Evolutionary conservation across 352 stramenopile genomes (phyloP), one percentile per base, ranked within the genome.

Genomic region (Globisporangium spinosum): DNA sequence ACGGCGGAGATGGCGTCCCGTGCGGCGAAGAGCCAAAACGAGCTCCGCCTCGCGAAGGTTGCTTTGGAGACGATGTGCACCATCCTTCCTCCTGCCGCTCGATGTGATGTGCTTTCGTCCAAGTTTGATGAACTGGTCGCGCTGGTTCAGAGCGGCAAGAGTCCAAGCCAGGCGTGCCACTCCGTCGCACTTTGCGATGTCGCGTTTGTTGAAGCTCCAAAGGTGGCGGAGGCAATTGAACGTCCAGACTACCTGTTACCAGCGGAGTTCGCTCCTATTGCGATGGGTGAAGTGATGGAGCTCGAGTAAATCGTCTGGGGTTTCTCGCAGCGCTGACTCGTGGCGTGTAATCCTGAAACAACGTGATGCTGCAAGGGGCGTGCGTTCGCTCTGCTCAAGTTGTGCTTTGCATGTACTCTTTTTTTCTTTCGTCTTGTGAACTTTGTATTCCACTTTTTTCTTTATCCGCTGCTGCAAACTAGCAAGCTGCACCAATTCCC

Each of bases 41-140:
- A 78, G 51, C 67, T 93, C 35, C 80, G 74, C 17, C 67, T 92
- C 43, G 79, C 80, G 0, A 93, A 93, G 74, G 27, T 86, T 58
- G 85, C 82, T 29, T 71, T 95, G 23, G 78, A 92, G 68, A 89
- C 85, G 1, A 87, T 95, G 74, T 95, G 87, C 73, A 75, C 78
- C 8, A 77, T 92, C 43, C 68, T 95, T 13, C 87, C 85, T 4
- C 83, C 83, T 0, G 74, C 56, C 58, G 84, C 77, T 38, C 78
- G 74, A 45, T 90, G 84, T 64, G 84, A 91, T 60, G 68, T 83
- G 63, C 82, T 92, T 35, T 83, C 80, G 27, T 85, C 79, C 43
- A 90, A 93, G 69, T 95, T 95, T 29, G 87, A 95, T 61, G 76
- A 83, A 58, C 65, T 95, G 8, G 71, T 80, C n/a, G 58, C 77